A percentile compares a stretch with the other conserved stretches of the same genome.
These are phyloP conservation scores for Pseudonitzschia delicatissima DNA, from an alignment of 108 stramenopile genomes.

Conservation along the genomic window DNA sequence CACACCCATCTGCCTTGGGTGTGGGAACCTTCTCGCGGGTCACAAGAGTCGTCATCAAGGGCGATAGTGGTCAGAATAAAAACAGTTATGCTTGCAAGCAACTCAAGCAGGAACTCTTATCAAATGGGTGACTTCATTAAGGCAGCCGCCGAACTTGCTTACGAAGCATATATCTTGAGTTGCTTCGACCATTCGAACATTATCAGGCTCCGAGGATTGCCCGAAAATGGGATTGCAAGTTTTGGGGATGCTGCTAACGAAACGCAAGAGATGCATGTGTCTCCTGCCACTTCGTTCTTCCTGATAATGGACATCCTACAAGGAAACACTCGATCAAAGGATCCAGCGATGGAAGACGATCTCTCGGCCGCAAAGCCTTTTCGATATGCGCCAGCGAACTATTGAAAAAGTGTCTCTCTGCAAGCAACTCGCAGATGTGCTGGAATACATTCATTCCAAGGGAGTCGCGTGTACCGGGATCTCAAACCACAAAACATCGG, in stretches of 20 bases:
- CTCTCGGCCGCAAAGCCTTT: background rate
- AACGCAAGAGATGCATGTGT: constrained; percentile 20
- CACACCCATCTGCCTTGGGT: constrained; percentile 38
- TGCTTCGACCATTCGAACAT: constrained; percentile 75
- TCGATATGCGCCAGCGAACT: constrained; percentile 1
- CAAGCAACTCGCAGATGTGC: constrained; percentile 47
- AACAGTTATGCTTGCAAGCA: constrained; percentile 57
- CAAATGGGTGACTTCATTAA: constrained; percentile 53
- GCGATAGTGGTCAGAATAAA: background rate
- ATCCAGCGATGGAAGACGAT: constrained; percentile 41
- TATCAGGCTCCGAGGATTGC: constrained; percentile 61
- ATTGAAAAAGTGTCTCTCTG: constrained; percentile 28
- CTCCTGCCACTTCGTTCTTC: constrained; percentile 33
- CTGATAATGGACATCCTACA: constrained; percentile 46
- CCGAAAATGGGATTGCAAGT: constrained; percentile 44
- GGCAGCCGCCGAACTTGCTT: constrained; percentile 62
- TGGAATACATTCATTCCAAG: constrained; percentile 62
- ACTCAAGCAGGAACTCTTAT: constrained; percentile 45
- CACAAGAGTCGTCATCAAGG: constrained; percentile 6
- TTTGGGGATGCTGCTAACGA: constrained; percentile 39
- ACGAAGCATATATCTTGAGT: constrained; percentile 73
- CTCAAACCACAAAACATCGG: constrained; percentile 58
- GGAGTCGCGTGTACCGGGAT: constrained; percentile 70
- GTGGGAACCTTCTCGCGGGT: constrained; percentile 64
- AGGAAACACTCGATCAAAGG: constrained; percentile 55